Evolutionary conservation across 140 eudicot genomes (phyloP).

Genomic region (Ambrosia hybrid): DNA sequence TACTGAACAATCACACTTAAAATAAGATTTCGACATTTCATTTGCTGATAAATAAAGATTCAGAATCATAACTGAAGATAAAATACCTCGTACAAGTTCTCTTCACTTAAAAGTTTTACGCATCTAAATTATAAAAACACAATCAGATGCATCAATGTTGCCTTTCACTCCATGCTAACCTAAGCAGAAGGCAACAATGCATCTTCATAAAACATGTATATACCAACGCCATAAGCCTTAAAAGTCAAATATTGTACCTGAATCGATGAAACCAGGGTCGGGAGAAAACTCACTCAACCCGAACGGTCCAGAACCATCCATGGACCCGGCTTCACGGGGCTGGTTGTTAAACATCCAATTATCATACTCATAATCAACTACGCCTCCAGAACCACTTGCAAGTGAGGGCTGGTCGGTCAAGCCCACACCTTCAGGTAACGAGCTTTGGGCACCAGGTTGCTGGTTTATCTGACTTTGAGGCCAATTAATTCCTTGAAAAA

Average conservation of each 20-base stretch:
- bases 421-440: constrained; percentile 25
- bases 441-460: constrained; percentile 34
- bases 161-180: constrained; percentile 22
- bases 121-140: constrained; percentile 17
- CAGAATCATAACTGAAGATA: background rate
- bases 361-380: constrained; percentile 39
- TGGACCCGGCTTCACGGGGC: constrained; percentile 19
- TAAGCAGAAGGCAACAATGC: constrained; percentile 25
- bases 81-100: constrained; percentile 25
- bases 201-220: constrained; percentile 7
- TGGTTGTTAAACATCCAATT: constrained; percentile 42
- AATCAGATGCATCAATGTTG: constrained; percentile 10
- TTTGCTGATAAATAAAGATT: background rate
- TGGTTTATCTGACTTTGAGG: constrained; percentile 30
- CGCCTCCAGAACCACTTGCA: constrained; percentile 30
- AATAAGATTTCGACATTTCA: background rate
- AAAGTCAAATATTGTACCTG: constrained; percentile 53
- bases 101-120: constrained; percentile 12
- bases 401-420: constrained; percentile 20
- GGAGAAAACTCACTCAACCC: constrained; percentile 34
- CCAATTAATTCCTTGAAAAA: constrained; percentile 29
- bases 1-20: background rate
- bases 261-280: constrained; percentile 39
- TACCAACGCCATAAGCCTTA: constrained; percentile 24
- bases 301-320: constrained; percentile 8